Conservation (phyloP, 768 basidiomycete species). For the Solioccasus polychromus region DNA sequence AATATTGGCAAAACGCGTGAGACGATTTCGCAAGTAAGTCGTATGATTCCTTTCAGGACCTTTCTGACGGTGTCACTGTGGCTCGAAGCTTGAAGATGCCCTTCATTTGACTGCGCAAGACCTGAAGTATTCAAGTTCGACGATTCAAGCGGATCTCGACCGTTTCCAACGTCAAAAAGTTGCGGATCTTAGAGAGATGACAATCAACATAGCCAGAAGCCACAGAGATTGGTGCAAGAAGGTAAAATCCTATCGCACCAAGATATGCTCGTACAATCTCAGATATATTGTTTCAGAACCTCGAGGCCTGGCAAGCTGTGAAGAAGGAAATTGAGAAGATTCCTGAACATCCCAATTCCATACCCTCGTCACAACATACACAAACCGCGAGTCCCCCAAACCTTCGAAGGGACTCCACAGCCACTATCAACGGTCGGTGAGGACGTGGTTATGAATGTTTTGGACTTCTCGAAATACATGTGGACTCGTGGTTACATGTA, state of each 20-base stretch:
- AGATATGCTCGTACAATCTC: constrained; percentile 12
- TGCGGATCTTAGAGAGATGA: constrained; percentile 91
- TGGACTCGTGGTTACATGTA: constrained; percentile 10
- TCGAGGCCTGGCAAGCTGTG: constrained; percentile 97
- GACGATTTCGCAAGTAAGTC: constrained; percentile 83
- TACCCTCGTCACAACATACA: constrained; percentile 40
- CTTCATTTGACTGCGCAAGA: constrained; percentile 90
- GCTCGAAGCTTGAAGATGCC: constrained; percentile 84
- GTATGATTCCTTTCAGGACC: constrained; percentile 6
- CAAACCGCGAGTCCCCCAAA: constrained; percentile 36
- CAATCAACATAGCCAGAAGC: constrained; percentile 82
- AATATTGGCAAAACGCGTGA: constrained; percentile 94
- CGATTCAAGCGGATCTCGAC: constrained; percentile 96
- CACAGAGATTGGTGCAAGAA: constrained; percentile 98
- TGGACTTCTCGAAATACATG: constrained; percentile 7
- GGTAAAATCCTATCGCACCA: constrained; percentile 41
- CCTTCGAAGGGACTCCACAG: constrained; percentile 61
- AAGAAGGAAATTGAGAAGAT: constrained; percentile 90
- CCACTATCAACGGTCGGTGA: constrained; percentile 66
- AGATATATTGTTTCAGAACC: constrained; percentile 56
- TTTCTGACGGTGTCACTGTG: constrained; percentile 17
- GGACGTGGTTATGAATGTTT: constrained; percentile 11
- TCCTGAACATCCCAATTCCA: constrained; percentile 82
- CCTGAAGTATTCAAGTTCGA: constrained; percentile 92
- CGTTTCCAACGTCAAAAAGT: constrained; percentile 99